Evolutionary conservation across 495 filamentous ascomycete species (phyloP), one percentile per base, ranked within the genome.

Genomic region (Trichocladium uniseriatum): DNA sequence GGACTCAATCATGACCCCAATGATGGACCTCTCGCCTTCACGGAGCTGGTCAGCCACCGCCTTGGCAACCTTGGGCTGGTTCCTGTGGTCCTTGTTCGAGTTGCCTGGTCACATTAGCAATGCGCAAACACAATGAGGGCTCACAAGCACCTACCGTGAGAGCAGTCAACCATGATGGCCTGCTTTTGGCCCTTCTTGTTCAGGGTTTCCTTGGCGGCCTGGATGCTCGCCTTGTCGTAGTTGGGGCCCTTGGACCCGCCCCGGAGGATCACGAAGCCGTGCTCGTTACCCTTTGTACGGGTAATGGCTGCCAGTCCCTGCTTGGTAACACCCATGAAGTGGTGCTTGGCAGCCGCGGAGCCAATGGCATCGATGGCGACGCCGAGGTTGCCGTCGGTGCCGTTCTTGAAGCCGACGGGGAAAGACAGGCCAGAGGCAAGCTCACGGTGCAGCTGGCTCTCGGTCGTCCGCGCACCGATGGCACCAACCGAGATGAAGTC

Each of bases 271-370:
- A 97, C 87, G 59, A 98, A 98, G 53, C 94, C 91, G 62, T 98
- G 87, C 69, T 95, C 84, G 65, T 98, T 98, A 22, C 92, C 92
- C 18, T 71, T 77, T 3, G 92, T 98, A 57, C 86, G 79, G 31
- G 90, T 96, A 58, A 98, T 98, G 28, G 92, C 88, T 10, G 92
- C 92, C 48, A 97, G 75, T 28, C 92, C 92, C 66, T 95, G 89
- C 75, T 97, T 98, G n/a, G 94, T 98, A 36, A 98, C 94, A 66
- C 91, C 91, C 77, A 98, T 88, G 77, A 98, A 98, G 68, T 94
- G 89, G 70, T 98, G 92, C 57, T 85, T 86, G 51, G 89, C 81
- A 27, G 87, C 83, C 2, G 92, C 92, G 7, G 89, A 82, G 47
- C 94, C 90, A 52, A 96, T 94, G 38, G 92, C 92, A 61, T 98